A percentile compares a stretch with the other conserved stretches of the same genome.
Evolutionary conservation across 2,329 filamentous ascomycete species (phyloP).

Genomic region (Colletotrichum ledebouriae): DNA sequence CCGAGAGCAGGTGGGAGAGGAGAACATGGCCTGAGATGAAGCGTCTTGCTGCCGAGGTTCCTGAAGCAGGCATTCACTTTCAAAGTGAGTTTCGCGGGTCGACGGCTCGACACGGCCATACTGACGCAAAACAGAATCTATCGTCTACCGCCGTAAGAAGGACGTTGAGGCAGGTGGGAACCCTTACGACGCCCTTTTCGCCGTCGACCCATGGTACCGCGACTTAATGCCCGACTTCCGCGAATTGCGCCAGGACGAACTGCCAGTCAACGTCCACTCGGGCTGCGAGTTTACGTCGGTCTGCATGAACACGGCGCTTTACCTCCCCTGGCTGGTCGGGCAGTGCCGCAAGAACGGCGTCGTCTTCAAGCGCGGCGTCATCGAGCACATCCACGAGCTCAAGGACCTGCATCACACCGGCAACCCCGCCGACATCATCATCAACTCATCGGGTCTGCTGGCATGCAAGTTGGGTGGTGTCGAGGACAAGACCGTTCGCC

Average conservation of each 20-base stretch:
- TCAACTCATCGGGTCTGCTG: conserved; percentile 79
- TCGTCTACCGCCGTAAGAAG: conserved; percentile 66
- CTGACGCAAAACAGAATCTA: conserved; percentile 51
- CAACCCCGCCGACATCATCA: conserved; percentile 69
- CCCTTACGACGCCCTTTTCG: conserved; percentile 76
- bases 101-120: conserved; percentile 55
- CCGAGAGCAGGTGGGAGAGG: conserved; percentile 64
- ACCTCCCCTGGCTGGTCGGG: conserved; percentile 77
- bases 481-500: conserved; percentile 72
- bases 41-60: conserved; percentile 69
- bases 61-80: conserved; percentile 81
- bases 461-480: conserved; percentile 77
- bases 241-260: conserved; percentile 67
- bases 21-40: conserved; percentile 70
- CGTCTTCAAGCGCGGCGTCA: conserved; percentile 63
- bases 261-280: conserved; percentile 70
- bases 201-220: conserved; percentile 80
- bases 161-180: conserved; percentile 70
- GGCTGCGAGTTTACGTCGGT: conserved; percentile 75
- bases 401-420: conserved; percentile 70
- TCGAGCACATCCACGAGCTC: conserved; percentile 73
- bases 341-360: conserved; percentile 75
- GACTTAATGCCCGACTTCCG: conserved; percentile 79
- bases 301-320: conserved; percentile 81
- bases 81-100: conserved; percentile 60